phyloP scores from a whole-genome alignment of 805 yeast genomes.

The Wickerhamomyces chaumierensis region DNA sequence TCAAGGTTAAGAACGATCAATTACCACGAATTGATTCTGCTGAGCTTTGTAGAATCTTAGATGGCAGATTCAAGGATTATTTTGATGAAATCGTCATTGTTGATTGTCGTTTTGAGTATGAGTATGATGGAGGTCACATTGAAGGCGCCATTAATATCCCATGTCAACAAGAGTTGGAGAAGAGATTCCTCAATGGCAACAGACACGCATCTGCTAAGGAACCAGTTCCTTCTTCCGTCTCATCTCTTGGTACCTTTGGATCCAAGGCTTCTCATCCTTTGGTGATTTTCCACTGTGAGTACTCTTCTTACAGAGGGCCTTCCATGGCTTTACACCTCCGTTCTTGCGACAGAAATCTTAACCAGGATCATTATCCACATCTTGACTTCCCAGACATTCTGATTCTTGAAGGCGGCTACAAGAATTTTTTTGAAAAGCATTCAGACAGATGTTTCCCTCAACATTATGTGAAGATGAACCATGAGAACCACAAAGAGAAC shows the following conservation, averaged over 20 bases:
- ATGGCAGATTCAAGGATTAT: slow-evolving; percentile 37
- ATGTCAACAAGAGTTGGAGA: slow-evolving; percentile 58
- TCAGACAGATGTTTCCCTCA: slow-evolving; percentile 59
- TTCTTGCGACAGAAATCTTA: slow-evolving; percentile 66
- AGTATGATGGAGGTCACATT: slow-evolving; percentile 88
- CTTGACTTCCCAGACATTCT: slow-evolving; percentile 83
- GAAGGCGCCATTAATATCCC: slow-evolving; percentile 71
- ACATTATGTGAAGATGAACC: slow-evolving; percentile 81
- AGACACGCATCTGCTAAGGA: not conserved
- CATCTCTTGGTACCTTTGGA: slow-evolving; percentile 8
- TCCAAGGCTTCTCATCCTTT: slow-evolving; percentile 27
- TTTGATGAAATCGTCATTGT: slow-evolving; percentile 39
- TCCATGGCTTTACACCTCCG: slow-evolving; percentile 80
- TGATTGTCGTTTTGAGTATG: slow-evolving; percentile 91
- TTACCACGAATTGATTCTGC: slow-evolving; percentile 56
- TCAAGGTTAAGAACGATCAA: slow-evolving; percentile 41
- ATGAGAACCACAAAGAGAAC: slow-evolving; percentile 35
- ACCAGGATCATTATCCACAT: slow-evolving; percentile 67
- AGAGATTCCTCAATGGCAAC: slow-evolving; percentile 28
- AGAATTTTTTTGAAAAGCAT: slow-evolving; percentile 53
- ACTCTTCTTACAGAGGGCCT: slow-evolving; percentile 90
- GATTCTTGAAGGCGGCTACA: slow-evolving; percentile 86
- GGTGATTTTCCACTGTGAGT: slow-evolving; percentile 88
- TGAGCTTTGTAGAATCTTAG: slow-evolving; percentile 46
- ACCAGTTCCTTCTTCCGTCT: not conserved